A percentile compares a stretch with the other conserved stretches of the same genome.
Evolutionary conservation across 225 moss, liverwort and hornwort genomes (phyloP).

Genomic region (Pleurozium schreberi): DNA sequence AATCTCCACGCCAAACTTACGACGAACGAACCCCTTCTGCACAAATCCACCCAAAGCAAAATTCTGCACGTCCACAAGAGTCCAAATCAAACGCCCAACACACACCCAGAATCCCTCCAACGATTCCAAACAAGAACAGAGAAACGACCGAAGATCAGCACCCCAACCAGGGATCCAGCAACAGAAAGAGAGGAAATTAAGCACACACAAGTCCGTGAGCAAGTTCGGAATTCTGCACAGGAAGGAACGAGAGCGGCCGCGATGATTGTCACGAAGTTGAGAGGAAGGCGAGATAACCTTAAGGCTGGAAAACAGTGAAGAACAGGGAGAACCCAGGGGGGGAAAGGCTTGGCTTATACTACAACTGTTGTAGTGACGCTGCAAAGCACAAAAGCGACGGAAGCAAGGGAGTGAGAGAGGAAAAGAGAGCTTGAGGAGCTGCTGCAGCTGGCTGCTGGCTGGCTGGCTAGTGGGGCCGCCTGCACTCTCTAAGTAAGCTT

Average conservation of each 20-base stretch:
- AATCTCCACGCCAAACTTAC: neutral
- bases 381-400: neutral
- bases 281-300: neutral
- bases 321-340: neutral
- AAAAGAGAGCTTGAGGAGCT: neutral
- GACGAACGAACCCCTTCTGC: neutral
- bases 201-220: neutral
- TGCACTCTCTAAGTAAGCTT: neutral
- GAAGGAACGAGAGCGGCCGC: neutral
- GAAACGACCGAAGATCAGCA: neutral
- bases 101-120: neutral
- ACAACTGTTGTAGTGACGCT: neutral
- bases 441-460: neutral
- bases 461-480: conserved; percentile 3
- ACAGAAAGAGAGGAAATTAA: neutral
- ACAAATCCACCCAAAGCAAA: neutral
- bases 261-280: neutral
- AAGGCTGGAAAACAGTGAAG: neutral
- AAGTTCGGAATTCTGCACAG: neutral
- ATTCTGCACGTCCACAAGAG: neutral
- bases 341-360: neutral
- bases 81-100: neutral
- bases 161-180: neutral
- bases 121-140: neutral
- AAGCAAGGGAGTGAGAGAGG: neutral